Percentiles rank a stretch among this genome's conserved stretches.
These are phyloP conservation scores for Heterobasidion annosum DNA, from an alignment of 1,284 basidiomycete genomes.

Conservation along the genomic window DNA sequence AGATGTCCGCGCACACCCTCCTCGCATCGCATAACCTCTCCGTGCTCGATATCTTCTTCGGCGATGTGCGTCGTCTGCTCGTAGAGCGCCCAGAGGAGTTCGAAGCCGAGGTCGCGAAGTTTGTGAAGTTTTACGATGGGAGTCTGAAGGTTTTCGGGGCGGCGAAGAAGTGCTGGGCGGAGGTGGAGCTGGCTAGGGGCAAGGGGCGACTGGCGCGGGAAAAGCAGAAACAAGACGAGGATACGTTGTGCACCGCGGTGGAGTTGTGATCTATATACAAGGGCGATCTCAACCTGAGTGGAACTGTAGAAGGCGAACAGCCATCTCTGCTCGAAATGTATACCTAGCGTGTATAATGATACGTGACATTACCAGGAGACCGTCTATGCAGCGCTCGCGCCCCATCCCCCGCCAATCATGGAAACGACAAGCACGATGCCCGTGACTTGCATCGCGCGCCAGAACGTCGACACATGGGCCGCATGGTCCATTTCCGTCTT, in stretches of 20 bases:
- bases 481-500: conserved; percentile 17
- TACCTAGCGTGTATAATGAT: no score
- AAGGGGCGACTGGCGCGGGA: conserved; percentile 59
- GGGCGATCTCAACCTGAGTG: no score
- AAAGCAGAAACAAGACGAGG: conserved; percentile 20
- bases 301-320: no score
- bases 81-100: conserved; percentile 22
- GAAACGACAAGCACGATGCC: conserved; percentile 23
- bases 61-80: conserved; percentile 40
- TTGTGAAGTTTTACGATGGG: conserved; percentile 20
- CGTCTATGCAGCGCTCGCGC: not conserved
- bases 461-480: conserved; percentile 18
- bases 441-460: conserved; percentile 21
- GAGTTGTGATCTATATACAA: conserved; percentile 4
- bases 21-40: conserved; percentile 67
- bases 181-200: conserved; percentile 56
- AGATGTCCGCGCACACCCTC: conserved; percentile 74
- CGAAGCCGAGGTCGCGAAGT: conserved; percentile 38
- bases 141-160: conserved; percentile 25
- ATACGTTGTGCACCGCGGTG: conserved; percentile 6
- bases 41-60: conserved; percentile 57
- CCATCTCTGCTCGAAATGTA: no score
- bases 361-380: no score
- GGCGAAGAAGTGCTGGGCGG: conserved; percentile 45
- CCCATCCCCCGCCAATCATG: conserved; percentile 8